Base-by-base conservation (phyloP, 495 filamentous ascomycete genomes). In the Neurospora africana region DNA sequence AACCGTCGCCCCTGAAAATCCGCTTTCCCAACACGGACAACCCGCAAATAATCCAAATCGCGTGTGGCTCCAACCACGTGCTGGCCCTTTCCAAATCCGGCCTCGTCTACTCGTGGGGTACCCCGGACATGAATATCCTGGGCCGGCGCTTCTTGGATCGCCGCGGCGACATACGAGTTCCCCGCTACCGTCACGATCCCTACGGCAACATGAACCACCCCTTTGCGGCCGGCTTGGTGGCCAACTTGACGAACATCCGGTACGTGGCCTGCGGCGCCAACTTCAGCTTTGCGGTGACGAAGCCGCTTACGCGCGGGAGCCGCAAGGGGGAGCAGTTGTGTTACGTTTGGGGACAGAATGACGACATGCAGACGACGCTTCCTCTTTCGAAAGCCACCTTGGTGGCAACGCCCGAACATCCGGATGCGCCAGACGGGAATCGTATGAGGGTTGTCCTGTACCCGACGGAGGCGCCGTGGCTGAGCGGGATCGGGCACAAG, bases 321-420 rank as follows among this genome's bases (percentile, higher is more conserved):
- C 23, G 53, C 15, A 30, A 90, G 76, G 82, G 85, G 21, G 83
- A 87, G n/a, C 89, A 87, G 33, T 84, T 88, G 36, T 89, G 94
- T 68, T 95, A 87, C 82, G 82, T 90, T 1, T 97, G 93, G 93
- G 93, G 93, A 11, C 79, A 93, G 53, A 97, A 97, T 81, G 91
- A 89, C 76, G 95, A 90, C 76, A 89, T 91, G 38, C 90, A 94
- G 78, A 92, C 90, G 78, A 88, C 19, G 89, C 89, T 9, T 75
- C 79, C 30, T 81, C 83, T 61, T 86, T 90, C 74, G 89, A 92
- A 80, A 86, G 84, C 36, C 75, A 89, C 41, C 87, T 86, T 6
- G 79, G 87, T 70, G 89, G 87, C 10, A 77, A 82, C 10, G 82
- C 19, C 73, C 68, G 23, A 67, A 30, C 44, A 68, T 61, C 37